These are phyloP conservation scores for Sugiyamaella pinicola DNA, from an alignment of 1,139 yeast genomes.

Conservation along the genomic window DNA sequence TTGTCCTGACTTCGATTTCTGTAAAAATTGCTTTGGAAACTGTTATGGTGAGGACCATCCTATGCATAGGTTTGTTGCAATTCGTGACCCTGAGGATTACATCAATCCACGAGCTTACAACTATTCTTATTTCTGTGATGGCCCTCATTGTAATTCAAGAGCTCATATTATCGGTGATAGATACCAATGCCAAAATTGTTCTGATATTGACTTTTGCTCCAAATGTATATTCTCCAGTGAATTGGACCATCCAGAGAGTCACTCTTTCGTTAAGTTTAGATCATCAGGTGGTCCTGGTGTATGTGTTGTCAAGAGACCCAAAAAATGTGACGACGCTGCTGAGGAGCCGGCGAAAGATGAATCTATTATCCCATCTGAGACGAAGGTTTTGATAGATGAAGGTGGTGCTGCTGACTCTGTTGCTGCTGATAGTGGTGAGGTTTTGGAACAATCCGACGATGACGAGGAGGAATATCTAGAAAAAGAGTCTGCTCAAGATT, in stretches of 20 bases:
- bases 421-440: not conserved
- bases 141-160: constrained; percentile 10
- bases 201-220: constrained; percentile 55
- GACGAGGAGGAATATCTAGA: too few relatives aligned
- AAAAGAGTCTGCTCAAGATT: too few relatives aligned
- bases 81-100: constrained; percentile 23
- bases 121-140: constrained; percentile 16
- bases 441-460: too few relatives aligned
- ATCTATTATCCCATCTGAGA: not conserved
- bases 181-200: constrained; percentile 54
- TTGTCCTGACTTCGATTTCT: constrained; percentile 57
- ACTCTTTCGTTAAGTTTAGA: constrained; percentile 33
- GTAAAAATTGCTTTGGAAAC: constrained; percentile 45
- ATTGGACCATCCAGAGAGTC: constrained; percentile 31
- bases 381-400: not conserved
- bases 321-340: not conserved
- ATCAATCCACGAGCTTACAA: constrained; percentile 2
- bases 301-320: not conserved
- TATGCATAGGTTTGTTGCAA: constrained; percentile 31
- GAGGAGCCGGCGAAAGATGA: not conserved
- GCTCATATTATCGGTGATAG: constrained; percentile 48
- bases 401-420: not conserved
- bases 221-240: constrained; percentile 45
- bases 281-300: constrained; percentile 1
- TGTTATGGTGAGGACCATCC: constrained; percentile 20